These are phyloP conservation scores for Dillenia turbinata DNA, from an alignment of 164 flowering plant genomes.

Conservation along the genomic window DNA sequence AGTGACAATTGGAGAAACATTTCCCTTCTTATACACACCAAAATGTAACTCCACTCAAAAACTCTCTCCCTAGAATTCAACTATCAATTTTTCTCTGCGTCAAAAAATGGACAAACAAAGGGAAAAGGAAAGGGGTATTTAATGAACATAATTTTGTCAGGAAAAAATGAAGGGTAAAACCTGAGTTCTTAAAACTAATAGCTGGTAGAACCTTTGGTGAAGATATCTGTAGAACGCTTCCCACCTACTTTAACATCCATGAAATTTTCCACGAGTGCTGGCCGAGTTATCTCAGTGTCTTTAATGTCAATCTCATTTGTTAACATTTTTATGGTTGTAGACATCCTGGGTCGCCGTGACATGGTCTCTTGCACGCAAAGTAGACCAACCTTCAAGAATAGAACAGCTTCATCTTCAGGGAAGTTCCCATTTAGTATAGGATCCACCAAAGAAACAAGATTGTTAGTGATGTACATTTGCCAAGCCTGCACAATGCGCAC, in stretches of 20 bases:
- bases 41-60: too few species aligned
- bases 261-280: slow-evolving; percentile 43
- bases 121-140: too few species aligned
- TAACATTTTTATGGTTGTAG: slow-evolving; percentile 44
- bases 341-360: slow-evolving; percentile 49
- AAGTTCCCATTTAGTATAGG: slow-evolving; percentile 32
- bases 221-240: slow-evolving; percentile 13
- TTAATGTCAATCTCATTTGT: slow-evolving; percentile 18
- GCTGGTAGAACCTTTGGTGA: slow-evolving; percentile 14
- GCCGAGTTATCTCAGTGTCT: slow-evolving; percentile 30
- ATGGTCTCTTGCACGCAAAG: slow-evolving; percentile 64
- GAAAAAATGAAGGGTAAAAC: neutral
- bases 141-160: too few species aligned
- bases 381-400: slow-evolving; percentile 53
- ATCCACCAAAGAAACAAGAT: slow-evolving; percentile 38
- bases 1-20: too few species aligned
- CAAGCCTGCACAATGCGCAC: slow-evolving; percentile 52
- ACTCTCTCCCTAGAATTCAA: too few species aligned
- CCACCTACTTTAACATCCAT: slow-evolving; percentile 39
- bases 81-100: too few species aligned
- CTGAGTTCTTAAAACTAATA: neutral
- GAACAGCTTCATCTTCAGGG: slow-evolving; percentile 39
- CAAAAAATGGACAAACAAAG: too few species aligned
- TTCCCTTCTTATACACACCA: too few species aligned
- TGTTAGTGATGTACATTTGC: slow-evolving; percentile 35